These are phyloP conservation scores for Pleurotus platypus DNA, from an alignment of 768 basidiomycete genomes.

Conservation along the genomic window DNA sequence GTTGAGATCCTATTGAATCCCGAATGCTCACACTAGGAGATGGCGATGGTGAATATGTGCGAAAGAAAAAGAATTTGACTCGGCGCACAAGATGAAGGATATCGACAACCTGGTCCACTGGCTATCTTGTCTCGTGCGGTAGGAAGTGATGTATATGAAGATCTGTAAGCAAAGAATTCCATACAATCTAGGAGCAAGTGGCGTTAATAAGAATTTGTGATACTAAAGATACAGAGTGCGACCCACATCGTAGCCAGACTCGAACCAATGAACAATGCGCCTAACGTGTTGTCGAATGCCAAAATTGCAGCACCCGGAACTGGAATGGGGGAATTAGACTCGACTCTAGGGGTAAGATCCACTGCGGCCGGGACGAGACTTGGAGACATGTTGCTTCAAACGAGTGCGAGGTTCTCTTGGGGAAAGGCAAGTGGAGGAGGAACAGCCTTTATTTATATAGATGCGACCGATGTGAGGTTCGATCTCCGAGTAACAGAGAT, in stretches of 20 bases:
- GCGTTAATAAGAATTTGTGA: not conserved
- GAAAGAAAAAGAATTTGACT: not conserved
- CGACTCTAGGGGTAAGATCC: not conserved
- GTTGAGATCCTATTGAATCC: not conserved
- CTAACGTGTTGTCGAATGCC: slow-evolving; percentile 8
- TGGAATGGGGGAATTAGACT: not conserved
- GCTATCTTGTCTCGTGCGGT: not conserved
- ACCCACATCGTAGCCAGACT: slow-evolving; percentile 1
- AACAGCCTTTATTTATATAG: no score
- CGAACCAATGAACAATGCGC: slow-evolving; percentile 7
- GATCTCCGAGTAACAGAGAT: no score
- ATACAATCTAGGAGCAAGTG: not conserved
- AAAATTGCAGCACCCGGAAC: not conserved
- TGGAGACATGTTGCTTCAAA: no score
- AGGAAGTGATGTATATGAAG: slow-evolving; percentile 6
- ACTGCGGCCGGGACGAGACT: no score
- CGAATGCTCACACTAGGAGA: not conserved
- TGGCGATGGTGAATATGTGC: not conserved
- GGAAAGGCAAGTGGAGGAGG: no score
- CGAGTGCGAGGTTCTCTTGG: no score
- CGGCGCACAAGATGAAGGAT: not conserved
- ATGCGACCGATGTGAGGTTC: no score
- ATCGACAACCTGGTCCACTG: not conserved
- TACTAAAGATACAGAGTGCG: not conserved
- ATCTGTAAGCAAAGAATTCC: slow-evolving; percentile 8